Evolutionary conservation across 768 basidiomycete species (phyloP).

Genomic region (Trametes punicea): DNA sequence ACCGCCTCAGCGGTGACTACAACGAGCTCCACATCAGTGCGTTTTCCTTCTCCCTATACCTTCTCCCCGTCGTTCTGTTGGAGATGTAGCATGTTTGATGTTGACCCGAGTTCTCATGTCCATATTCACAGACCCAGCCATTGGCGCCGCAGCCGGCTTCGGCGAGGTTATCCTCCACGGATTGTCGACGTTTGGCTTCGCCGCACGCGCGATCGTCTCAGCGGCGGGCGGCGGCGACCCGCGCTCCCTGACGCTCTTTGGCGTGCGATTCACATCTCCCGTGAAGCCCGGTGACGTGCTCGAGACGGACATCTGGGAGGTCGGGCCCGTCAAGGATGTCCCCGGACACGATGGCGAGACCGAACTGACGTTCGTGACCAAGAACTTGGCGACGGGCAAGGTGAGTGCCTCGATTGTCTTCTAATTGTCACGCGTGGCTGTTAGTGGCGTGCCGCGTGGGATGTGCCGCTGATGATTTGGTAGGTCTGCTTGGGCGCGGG

Average conservation of each 20-base stretch:
- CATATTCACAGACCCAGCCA: slow-evolving; percentile 67
- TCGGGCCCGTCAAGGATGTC: slow-evolving; percentile 38
- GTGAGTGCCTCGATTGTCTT: slow-evolving; percentile 20
- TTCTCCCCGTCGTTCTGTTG: background rate
- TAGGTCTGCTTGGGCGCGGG: slow-evolving; percentile 58
- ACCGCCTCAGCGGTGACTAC: slow-evolving; percentile 51
- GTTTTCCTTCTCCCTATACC: slow-evolving; percentile 8
- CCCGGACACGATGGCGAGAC: slow-evolving; percentile 34
- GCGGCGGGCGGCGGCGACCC: slow-evolving; percentile 60
- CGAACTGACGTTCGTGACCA: slow-evolving; percentile 39
- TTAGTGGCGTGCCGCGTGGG: background rate
- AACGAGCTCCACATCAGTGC: slow-evolving; percentile 49
- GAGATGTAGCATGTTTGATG: background rate
- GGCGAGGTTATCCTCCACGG: slow-evolving; percentile 86
- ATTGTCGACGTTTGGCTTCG: slow-evolving; percentile 78
- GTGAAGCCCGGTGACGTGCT: slow-evolving; percentile 80
- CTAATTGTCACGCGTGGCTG: background rate
- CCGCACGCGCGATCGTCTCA: slow-evolving; percentile 69
- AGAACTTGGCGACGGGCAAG: slow-evolving; percentile 39
- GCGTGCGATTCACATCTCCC: slow-evolving; percentile 76
- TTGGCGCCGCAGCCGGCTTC: slow-evolving; percentile 74
- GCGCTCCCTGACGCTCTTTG: slow-evolving; percentile 60
- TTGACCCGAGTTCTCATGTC: slow-evolving; percentile 45
- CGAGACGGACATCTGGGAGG: slow-evolving; percentile 77
- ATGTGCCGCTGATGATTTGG: background rate